Percentiles rank a stretch among this genome's conserved stretches.
Conservation (phyloP, 2,329 filamentous ascomycete genomes). For the Parastagonospora avenae region DNA sequence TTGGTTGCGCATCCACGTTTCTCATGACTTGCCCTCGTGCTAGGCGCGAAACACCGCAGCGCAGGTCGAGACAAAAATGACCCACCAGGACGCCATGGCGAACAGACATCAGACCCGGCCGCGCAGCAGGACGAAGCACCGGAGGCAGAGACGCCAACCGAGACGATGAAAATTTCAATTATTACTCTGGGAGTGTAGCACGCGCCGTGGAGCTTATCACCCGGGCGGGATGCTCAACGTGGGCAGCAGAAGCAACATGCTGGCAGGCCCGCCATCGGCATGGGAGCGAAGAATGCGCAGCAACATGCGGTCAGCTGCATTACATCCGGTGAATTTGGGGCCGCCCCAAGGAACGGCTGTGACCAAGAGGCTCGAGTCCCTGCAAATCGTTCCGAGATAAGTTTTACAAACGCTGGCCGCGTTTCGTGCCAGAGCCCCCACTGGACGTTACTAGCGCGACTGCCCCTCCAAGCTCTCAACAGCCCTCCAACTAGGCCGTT, state of each 20-base stretch:
- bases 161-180: conserved; percentile 31
- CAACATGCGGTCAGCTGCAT: conserved; percentile 14
- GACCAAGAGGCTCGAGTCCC: conserved; percentile 5
- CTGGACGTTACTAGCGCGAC: conserved; percentile 25
- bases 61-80: conserved; percentile 15
- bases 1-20: conserved; percentile 13
- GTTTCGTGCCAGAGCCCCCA: conserved; percentile 23
- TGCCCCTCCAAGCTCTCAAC: conserved; percentile 34
- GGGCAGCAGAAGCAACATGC: conserved; percentile 29
- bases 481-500: conserved; percentile 23
- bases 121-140: conserved; percentile 21
- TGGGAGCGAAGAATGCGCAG: neutral
- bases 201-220: conserved; percentile 35
- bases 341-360: conserved; percentile 5
- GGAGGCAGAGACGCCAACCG: conserved; percentile 19
- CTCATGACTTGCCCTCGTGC: conserved; percentile 25
- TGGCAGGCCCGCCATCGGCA: conserved; percentile 14
- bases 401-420: conserved; percentile 18
- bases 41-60: conserved; percentile 21
- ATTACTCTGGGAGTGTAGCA: conserved; percentile 23
- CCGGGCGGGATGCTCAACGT: conserved; percentile 31
- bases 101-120: conserved; percentile 27
- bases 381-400: too few species aligned
- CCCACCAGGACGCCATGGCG: conserved; percentile 17
- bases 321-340: conserved; percentile 10